Percentiles rank a stretch among this genome's conserved stretches.
Evolutionary conservation across 1,284 basidiomycete genomes (phyloP).

Genomic region (Irpex lacteus): DNA sequence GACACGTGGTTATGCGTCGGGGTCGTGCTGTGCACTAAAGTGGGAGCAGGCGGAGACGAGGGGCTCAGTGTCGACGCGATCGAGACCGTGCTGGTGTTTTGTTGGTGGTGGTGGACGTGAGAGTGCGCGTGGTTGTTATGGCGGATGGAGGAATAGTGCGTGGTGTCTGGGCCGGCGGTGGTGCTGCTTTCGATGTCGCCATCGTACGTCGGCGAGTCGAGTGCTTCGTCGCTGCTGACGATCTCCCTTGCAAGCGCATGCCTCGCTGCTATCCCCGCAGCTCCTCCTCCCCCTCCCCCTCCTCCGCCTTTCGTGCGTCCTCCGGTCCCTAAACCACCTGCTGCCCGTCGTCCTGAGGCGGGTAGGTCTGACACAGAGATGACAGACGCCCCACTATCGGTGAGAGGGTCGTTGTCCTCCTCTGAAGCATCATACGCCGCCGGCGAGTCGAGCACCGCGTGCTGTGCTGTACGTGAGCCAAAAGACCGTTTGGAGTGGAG

Average conservation of each 20-base stretch:
- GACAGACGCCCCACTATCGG: conserved; percentile 64
- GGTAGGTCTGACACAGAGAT: conserved; percentile 35
- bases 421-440: conserved; percentile 75
- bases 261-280: conserved; percentile 9
- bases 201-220: conserved; percentile 85
- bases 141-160: not conserved
- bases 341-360: not conserved
- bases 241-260: conserved; percentile 57
- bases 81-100: not conserved
- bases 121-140: not conserved
- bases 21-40: not conserved
- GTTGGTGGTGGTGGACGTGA: not conserved
- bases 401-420: conserved; percentile 80
- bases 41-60: conserved; percentile 15
- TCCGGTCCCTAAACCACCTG: not conserved
- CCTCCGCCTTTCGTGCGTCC: not conserved
- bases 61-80: conserved; percentile 16
- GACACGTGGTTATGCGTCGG: conserved; percentile 1
- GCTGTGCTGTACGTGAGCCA: not conserved
- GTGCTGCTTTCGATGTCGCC: conserved; percentile 85
- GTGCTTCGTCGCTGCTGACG: conserved; percentile 68
- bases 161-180: conserved; percentile 43
- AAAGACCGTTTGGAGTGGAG: conserved; percentile 11
- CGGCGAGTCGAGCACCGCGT: conserved; percentile 52
- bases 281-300: not conserved